Base-by-base conservation (phyloP, 2,329 filamentous ascomycete genomes). In the Monilinia laxa region DNA sequence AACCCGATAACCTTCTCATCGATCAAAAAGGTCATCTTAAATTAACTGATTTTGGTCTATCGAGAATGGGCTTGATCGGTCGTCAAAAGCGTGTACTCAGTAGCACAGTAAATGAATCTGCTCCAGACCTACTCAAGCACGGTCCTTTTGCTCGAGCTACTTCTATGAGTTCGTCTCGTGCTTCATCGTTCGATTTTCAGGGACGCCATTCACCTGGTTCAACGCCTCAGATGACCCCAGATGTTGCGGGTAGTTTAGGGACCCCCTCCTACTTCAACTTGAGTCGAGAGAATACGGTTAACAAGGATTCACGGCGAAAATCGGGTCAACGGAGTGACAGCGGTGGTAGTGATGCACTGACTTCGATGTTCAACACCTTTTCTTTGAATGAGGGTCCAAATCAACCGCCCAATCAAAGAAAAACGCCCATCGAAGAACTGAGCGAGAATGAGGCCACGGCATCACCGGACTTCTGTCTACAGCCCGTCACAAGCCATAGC, bases 11-110 rank as follows among this genome's bases (percentile, higher is more conserved):
- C 76, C 84, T 99, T 42, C 84, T 99, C 63, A 99, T 99, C 73
- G 96, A 99, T 76, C 92, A 96, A 73, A 97, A 93, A 75, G 95
- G 95, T 2, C 95, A 99, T 79, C 81, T 99, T 67, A 99, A 99
- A 79, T 83, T 99, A 73, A 99, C 96, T 1, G 95, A 99, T 77
- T 99, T 99, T 80, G 95, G 95, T 68, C 83, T 99, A 35, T 99
- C 95, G 16, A 89, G 95, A 38, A 98, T 99, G 94, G 96, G 95
- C 76, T 82, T 99, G 70, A 91, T 99, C 69, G 95, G 95, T 68
- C 91, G 95, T 74, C 95, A 99, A 79, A 98, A 99, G 81, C 88
- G 95, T 74, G 92, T 94, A 28, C 83, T 97, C 58, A 95, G 90
- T 75, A 88, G 85, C 80, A 85, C 87, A 76, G 82, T 87, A 38